Base-by-base conservation (phyloP, 1,284 basidiomycete genomes). In the Earliella scabrosa region DNA sequence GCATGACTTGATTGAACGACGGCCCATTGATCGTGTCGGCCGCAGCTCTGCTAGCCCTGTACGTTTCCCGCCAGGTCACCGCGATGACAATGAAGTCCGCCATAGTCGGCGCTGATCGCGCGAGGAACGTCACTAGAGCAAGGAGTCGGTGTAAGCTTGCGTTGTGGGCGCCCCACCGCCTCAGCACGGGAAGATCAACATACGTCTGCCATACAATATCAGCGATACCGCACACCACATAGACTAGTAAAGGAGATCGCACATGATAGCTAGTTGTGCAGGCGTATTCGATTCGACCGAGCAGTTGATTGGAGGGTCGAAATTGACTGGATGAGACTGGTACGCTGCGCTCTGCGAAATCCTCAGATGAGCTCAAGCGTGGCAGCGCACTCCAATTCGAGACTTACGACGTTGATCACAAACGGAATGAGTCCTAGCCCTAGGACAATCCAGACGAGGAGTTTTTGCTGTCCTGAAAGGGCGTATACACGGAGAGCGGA, bases 401-500 rank as follows among this genome's bases (percentile, higher is more conserved):
- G n/a, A n/a, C 45, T 18, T 14, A 49, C 52, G 20, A 26, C 34
- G 21, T 54, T 49, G 4, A 49, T 14, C 14, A 49, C 16, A 13
- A 54, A 44, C 2, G 52, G 45, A 5, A 35, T 26, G 10, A 54
- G 20, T 13, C 23, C 38, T 4, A 49, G 39, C 9, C 21, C 3
- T 3, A 54, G 32, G 6, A 34, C 29, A 13, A 54, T 13, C 2
- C 40, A n/a, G 3, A 26, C 5, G 2, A 54, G 40, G 6, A 29
- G 7, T 26, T 38, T 48, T 24, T 49, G 41, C 24, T 29, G 41
- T 11, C 40, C 40, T 8, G 40, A 36, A 24, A 54, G 40, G 5
- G 46, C 52, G 20, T 38, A 54, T 9, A 48, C 40, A 13, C 52
- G 39, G 24, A 54, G 11, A 4, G 32, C 20, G 24, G 52, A 43